phyloP scores from a whole-genome alignment of 192 early-diverging fungal genomes.

The Linnemannia exigua region DNA sequence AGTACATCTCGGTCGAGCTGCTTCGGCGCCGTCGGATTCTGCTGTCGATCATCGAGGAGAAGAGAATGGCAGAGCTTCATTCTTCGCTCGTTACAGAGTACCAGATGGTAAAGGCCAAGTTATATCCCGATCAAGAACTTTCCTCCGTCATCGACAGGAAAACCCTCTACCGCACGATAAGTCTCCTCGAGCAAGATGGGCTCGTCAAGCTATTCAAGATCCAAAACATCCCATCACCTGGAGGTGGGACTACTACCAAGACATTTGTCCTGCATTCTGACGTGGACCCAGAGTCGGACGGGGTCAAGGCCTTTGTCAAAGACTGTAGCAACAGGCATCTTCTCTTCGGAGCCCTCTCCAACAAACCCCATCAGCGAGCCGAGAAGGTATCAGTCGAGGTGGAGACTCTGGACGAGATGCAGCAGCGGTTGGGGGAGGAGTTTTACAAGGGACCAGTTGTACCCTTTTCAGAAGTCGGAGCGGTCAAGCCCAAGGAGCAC shows the following conservation, averaged over 20 bases:
- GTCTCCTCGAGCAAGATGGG: conserved; percentile 59
- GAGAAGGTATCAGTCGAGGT: conserved; percentile 54
- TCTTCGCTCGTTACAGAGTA: conserved; percentile 42
- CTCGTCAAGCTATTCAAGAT: conserved; percentile 60
- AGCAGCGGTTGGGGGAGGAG: conserved; percentile 47
- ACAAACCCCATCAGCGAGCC: conserved; percentile 21
- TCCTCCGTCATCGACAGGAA: conserved; percentile 65
- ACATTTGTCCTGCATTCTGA: conserved; percentile 61
- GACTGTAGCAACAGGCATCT: conserved; percentile 56
- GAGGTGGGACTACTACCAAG: conserved; percentile 53
- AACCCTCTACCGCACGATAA: conserved; percentile 65
- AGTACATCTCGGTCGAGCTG: conserved; percentile 38
- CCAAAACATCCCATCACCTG: conserved; percentile 59
- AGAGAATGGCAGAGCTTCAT: conserved; percentile 55
- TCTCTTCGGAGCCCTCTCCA: conserved; percentile 42
- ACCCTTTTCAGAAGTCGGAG: conserved; percentile 15
- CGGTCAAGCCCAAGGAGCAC: neutral
- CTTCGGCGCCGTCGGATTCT: conserved; percentile 44
- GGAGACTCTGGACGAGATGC: conserved; percentile 56
- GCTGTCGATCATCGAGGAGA: conserved; percentile 49
- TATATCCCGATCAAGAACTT: conserved; percentile 22
- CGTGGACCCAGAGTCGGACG: conserved; percentile 53
- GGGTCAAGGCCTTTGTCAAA: conserved; percentile 60
- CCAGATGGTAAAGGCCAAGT: conserved; percentile 36
- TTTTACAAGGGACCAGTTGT: conserved; percentile 16